phyloP scores from a whole-genome alignment of 352 stramenopile genomes.

The Globisporangium orthogonon region DNA sequence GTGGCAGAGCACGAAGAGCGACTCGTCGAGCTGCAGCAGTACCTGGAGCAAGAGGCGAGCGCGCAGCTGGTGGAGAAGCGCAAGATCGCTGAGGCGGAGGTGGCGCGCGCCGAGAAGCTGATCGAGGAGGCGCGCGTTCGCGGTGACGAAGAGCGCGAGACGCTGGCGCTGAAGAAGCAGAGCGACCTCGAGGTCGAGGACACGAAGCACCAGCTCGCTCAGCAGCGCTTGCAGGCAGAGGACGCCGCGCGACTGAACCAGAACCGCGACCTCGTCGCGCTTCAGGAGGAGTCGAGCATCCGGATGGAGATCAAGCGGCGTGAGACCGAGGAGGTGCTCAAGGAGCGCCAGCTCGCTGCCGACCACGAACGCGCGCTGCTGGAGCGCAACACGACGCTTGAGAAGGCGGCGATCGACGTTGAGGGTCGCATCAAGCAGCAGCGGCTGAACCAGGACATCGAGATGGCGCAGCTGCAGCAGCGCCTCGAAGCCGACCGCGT shows the following conservation, averaged over 20 bases:
- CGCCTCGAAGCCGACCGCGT: slow-evolving; percentile 54
- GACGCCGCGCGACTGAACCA: slow-evolving; percentile 32
- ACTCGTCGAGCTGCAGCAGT: slow-evolving; percentile 33
- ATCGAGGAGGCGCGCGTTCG: slow-evolving; percentile 34
- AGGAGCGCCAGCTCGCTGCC: slow-evolving; percentile 39
- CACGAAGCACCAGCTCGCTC: slow-evolving; percentile 41
- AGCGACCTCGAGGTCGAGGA: slow-evolving; percentile 46
- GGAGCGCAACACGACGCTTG: slow-evolving; percentile 53
- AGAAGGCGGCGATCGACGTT: slow-evolving; percentile 56
- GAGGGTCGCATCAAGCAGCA: slow-evolving; percentile 65
- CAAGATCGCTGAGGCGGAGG: slow-evolving; percentile 42
- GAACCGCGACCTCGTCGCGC: slow-evolving; percentile 48
- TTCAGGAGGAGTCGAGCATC: slow-evolving; percentile 56
- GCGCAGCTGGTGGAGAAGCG: slow-evolving; percentile 55
- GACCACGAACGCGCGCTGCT: slow-evolving; percentile 43
- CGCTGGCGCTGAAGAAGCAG: slow-evolving; percentile 30
- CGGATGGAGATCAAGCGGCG: slow-evolving; percentile 47
- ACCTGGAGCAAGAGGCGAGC: slow-evolving; percentile 61
- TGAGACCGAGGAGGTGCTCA: slow-evolving; percentile 57
- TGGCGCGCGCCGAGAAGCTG: slow-evolving; percentile 22
- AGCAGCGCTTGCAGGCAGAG: slow-evolving; percentile 38
- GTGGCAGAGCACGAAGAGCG: slow-evolving; percentile 26
- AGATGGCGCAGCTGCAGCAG: slow-evolving; percentile 55
- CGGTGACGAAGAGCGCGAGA: slow-evolving; percentile 49
- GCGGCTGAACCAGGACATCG: slow-evolving; percentile 64